These are phyloP conservation scores for Leptographium radiaticola DNA, from an alignment of 2,329 filamentous ascomycete species.

Conservation along the genomic window DNA sequence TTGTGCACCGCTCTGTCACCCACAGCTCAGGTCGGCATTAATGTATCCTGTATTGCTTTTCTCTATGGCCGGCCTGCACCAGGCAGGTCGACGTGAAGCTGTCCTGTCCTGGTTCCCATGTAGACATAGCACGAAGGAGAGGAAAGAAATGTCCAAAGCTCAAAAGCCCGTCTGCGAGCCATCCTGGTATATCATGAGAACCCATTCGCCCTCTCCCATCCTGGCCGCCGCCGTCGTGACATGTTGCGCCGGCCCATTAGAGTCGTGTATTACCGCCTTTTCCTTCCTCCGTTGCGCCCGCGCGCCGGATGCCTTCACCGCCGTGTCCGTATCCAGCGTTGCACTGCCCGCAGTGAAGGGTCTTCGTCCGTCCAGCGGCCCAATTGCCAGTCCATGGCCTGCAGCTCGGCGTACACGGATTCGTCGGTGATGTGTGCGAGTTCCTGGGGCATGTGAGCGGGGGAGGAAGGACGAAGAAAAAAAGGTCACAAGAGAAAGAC, in stretches of 20 bases:
- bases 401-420: constrained; percentile 41
- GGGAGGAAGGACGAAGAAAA: too few species aligned
- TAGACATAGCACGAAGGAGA: not conserved
- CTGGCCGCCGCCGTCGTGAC: not conserved
- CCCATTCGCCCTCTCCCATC: not conserved
- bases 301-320: constrained; percentile 7
- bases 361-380: constrained; percentile 53
- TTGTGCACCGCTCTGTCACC: not conserved
- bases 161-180: not conserved
- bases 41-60: not conserved
- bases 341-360: constrained; percentile 41
- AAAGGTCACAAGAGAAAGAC: not conserved
- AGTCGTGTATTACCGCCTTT: not conserved
- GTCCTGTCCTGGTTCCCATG: not conserved
- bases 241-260: not conserved
- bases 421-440: constrained; percentile 46
- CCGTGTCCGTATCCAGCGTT: constrained; percentile 43
- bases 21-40: not conserved
- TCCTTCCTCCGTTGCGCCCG: not conserved
- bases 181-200: not conserved
- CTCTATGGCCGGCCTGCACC: not conserved
- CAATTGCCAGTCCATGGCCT: constrained; percentile 36
- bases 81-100: not conserved
- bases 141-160: not conserved
- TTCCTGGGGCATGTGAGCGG: constrained; percentile 24